Percentiles rank a stretch among this genome's conserved stretches.
phyloP scores from a whole-genome alignment of 495 filamentous ascomycete genomes.

The Emericellopsis terricola region DNA sequence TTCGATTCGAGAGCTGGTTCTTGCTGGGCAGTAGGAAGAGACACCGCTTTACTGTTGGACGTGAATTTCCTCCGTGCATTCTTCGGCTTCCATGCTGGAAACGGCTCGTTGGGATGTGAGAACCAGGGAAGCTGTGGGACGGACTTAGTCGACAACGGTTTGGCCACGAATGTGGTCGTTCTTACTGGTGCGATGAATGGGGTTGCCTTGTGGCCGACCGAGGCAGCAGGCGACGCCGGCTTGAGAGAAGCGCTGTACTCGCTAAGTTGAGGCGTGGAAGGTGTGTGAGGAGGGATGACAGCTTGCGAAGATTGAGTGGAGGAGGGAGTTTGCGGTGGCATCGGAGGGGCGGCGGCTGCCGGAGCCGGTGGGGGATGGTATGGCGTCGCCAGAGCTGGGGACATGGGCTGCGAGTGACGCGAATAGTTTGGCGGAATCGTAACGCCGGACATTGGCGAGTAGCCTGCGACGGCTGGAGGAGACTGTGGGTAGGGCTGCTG shows the following conservation, averaged over 20 bases:
- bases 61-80: constrained; percentile 15
- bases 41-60: constrained; percentile 12
- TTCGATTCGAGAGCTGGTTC: constrained; percentile 11
- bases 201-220: too few species aligned
- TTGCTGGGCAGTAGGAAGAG: constrained; percentile 15
- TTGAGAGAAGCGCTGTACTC: neutral
- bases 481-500: constrained; percentile 16
- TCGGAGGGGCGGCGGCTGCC: too few species aligned
- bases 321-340: constrained; percentile 17
- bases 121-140: constrained; percentile 55
- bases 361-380: constrained; percentile 19
- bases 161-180: too few species aligned
- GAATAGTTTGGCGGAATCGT: constrained; percentile 18
- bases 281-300: constrained; percentile 1
- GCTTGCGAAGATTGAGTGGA: constrained; percentile 25
- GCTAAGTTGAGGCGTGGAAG: neutral
- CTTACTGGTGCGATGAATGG: too few species aligned
- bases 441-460: constrained; percentile 19
- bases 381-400: constrained; percentile 18
- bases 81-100: constrained; percentile 34
- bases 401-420: constrained; percentile 23
- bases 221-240: constrained; percentile 1
- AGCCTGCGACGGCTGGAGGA: constrained; percentile 23
- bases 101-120: constrained; percentile 48
- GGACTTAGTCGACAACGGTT: constrained; percentile 5